Conservation (phyloP, 805 yeast genomes). For the Nakazawaea ambrosiae region DNA sequence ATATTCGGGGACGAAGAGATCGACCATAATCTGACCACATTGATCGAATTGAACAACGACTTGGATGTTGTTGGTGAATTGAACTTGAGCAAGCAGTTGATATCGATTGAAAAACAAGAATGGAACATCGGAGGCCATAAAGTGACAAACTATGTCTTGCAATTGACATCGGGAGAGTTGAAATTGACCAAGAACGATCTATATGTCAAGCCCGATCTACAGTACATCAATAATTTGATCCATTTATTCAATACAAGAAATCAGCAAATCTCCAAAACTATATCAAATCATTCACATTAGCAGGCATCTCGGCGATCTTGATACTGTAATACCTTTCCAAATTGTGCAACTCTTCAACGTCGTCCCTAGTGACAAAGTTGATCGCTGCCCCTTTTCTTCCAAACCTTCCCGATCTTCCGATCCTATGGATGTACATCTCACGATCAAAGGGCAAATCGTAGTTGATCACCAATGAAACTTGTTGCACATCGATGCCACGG, state of each 20-base stretch:
- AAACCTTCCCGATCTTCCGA: conserved; percentile 97
- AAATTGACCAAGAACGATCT: conserved; percentile 9
- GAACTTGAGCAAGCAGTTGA: conserved; percentile 5
- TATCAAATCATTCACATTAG: conserved; percentile 31
- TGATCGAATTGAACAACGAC: conserved; percentile 6
- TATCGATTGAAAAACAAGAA: conserved; percentile 6
- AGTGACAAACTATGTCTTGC: conserved; percentile 4
- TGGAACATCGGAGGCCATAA: conserved; percentile 8
- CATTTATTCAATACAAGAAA: conserved; percentile 17
- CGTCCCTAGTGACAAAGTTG: conserved; percentile 82
- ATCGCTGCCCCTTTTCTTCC: conserved; percentile 98
- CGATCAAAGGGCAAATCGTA: conserved; percentile 86
- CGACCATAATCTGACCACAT: conserved; percentile 1
- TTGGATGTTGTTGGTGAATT: conserved; percentile 1
- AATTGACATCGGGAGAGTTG: conserved; percentile 3
- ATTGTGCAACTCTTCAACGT: conserved; percentile 68
- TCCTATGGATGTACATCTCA: conserved; percentile 95
- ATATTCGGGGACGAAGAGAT: conserved; percentile 10
- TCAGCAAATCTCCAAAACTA: conserved; percentile 11
- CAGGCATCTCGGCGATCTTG: conserved; percentile 91
- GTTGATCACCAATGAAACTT: conserved; percentile 90
- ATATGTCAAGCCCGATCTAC: conserved; percentile 14
- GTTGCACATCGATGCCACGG: conserved; percentile 97
- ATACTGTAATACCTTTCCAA: conserved; percentile 87
- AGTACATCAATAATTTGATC: conserved; percentile 16